Conservation (phyloP, 345 rosid genomes). For the Melaleuca alternifolia region DNA sequence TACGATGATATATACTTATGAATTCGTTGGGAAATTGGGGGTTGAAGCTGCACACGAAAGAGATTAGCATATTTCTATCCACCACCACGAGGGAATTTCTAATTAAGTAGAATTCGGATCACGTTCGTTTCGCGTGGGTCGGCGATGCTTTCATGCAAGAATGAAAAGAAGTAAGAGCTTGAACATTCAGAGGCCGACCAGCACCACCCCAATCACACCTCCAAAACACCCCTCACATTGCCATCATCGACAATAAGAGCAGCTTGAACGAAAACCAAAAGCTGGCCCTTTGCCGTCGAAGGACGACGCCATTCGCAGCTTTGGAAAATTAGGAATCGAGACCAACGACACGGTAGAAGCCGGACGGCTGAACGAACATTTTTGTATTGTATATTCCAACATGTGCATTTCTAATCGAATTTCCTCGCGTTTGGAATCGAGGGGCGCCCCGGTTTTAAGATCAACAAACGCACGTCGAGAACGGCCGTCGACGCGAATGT, state of each 20-base stretch:
- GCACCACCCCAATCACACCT: neutral
- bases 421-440: neutral
- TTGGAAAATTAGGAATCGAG: neutral
- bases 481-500: neutral
- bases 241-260: neutral
- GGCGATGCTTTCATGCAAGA: neutral
- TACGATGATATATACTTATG: neutral
- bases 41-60: neutral
- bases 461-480: neutral
- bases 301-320: neutral
- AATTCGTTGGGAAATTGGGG: neutral
- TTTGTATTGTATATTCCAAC: neutral
- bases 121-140: accelerated
- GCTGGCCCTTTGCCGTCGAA: too few species aligned
- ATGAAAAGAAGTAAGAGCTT: too few species aligned
- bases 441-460: neutral
- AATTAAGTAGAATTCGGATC: neutral
- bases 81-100: neutral
- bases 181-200: neutral
- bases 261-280: neutral
- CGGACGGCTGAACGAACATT: neutral
- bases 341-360: neutral
- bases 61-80: neutral
- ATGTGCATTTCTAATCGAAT: neutral
- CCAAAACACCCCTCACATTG: neutral